Evolutionary conservation across 2,329 filamentous ascomycete species (phyloP).

Genomic region (Lachnum nothofagi): DNA sequence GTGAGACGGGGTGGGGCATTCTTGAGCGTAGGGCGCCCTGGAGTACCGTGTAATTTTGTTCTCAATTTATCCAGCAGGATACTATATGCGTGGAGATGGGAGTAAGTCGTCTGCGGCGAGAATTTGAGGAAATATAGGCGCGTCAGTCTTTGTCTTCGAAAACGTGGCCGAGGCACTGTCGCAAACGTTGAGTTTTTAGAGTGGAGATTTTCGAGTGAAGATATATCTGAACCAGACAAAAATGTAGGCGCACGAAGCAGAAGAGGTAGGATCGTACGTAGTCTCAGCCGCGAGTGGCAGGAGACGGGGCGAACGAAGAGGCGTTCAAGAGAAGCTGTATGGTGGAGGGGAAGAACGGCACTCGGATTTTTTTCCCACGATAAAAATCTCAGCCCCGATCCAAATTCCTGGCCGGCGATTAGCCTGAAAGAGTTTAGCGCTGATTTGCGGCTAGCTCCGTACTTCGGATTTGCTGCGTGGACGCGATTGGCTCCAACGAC

Average conservation of each 20-base stretch:
- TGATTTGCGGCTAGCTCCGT: background rate
- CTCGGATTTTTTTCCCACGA: background rate
- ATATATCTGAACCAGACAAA: slow-evolving; percentile 18
- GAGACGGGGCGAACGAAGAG: slow-evolving; percentile 16
- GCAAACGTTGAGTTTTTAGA: slow-evolving; percentile 18
- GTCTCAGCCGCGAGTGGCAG: slow-evolving; percentile 34
- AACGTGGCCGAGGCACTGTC: slow-evolving; percentile 24
- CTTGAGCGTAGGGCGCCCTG: slow-evolving; percentile 28
- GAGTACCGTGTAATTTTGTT: slow-evolving; percentile 4
- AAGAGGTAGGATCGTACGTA: slow-evolving; percentile 10
- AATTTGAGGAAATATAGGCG: no score
- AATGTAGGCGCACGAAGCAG: slow-evolving; percentile 17
- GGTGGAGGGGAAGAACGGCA: slow-evolving; percentile 8
- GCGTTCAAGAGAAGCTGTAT: slow-evolving; percentile 3
- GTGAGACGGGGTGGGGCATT: slow-evolving; percentile 45
- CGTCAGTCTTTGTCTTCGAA: no score
- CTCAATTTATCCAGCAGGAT: background rate
- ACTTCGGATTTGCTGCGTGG: no score
- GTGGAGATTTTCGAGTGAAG: slow-evolving; percentile 27
- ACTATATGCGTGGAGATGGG: background rate
- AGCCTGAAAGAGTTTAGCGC: background rate
- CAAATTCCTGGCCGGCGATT: background rate
- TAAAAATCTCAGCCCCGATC: no score
- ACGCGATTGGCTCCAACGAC: no score
- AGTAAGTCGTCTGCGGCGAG: background rate